phyloP scores from a whole-genome alignment of 1,284 basidiomycete species.

The Bjerkandera adusta region DNA sequence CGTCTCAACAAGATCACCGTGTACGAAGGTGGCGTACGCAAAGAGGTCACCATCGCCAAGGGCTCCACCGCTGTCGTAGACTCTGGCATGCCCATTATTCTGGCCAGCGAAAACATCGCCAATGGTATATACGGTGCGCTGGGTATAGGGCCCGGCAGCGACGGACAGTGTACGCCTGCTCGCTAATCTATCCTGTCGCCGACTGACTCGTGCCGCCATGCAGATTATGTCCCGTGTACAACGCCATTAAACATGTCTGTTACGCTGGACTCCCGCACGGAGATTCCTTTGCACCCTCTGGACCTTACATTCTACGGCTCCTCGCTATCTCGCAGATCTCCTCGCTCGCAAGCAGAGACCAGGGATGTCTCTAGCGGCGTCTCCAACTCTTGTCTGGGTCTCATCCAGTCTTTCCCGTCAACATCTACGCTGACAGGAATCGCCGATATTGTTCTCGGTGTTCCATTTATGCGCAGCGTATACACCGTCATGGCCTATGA shows the following conservation, averaged over 20 bases:
- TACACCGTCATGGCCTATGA: slow-evolving; percentile 73
- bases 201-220: no score
- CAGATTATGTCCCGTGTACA: slow-evolving; percentile 70
- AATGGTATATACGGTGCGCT: slow-evolving; percentile 79
- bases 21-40: slow-evolving; percentile 46
- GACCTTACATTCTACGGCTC: slow-evolving; percentile 51
- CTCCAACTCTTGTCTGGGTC: slow-evolving; percentile 46
- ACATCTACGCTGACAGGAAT: slow-evolving; percentile 23
- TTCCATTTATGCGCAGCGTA: slow-evolving; percentile 70
- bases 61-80: slow-evolving; percentile 66
- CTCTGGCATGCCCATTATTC: slow-evolving; percentile 62
- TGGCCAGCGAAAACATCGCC: slow-evolving; percentile 57
- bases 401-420: slow-evolving; percentile 51
- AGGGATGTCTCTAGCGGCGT: not conserved
- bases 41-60: slow-evolving; percentile 22
- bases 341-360: not conserved
- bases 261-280: slow-evolving; percentile 52
- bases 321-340: slow-evolving; percentile 35
- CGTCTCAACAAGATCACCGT: slow-evolving; percentile 55
- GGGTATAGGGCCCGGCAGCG: slow-evolving; percentile 52
- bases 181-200: slow-evolving; percentile 2
- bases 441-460: slow-evolving; percentile 69
- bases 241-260: slow-evolving; percentile 70
- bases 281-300: slow-evolving; percentile 66
- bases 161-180: slow-evolving; percentile 54